Evolutionary conservation across 495 filamentous ascomycete genomes (phyloP).

Genomic region (Cryomyces minteri): DNA sequence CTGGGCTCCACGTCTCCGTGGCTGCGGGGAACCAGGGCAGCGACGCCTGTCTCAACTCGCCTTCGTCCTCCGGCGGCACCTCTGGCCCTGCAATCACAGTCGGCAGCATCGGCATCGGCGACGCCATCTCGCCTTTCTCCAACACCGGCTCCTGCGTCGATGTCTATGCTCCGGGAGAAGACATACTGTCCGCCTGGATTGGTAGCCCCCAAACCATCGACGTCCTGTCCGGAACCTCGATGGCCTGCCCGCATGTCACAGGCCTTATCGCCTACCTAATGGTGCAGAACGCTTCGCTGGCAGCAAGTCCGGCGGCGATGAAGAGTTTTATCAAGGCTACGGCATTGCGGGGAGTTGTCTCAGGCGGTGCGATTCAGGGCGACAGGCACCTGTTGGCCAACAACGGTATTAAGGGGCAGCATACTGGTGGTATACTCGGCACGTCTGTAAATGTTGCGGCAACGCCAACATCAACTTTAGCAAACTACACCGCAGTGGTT

Average conservation of each 20-base stretch:
- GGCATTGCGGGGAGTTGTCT: conserved; percentile 4
- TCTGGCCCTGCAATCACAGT: conserved; percentile 19
- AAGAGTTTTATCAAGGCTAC: conserved; percentile 20
- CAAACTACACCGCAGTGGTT: no score
- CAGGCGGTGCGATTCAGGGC: conserved; percentile 1
- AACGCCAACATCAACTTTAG: no score
- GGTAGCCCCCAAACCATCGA: conserved; percentile 15
- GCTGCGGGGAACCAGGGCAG: conserved; percentile 20
- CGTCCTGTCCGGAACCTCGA: conserved; percentile 20
- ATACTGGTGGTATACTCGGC: background rate
- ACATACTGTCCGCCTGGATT: conserved; percentile 19
- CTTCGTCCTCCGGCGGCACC: conserved; percentile 17
- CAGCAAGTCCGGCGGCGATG: conserved; percentile 19
- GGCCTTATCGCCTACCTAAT: conserved; percentile 32
- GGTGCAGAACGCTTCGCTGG: conserved; percentile 15
- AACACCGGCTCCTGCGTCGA: conserved; percentile 26
- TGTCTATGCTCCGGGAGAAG: conserved; percentile 24
- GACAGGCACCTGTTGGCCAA: conserved; percentile 14
- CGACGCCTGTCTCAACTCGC: conserved; percentile 19
- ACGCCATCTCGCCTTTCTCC: conserved; percentile 17
- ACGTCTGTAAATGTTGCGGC: no score
- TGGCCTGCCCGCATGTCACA: conserved; percentile 29
- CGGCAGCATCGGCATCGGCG: conserved; percentile 18
- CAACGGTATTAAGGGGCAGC: conserved; percentile 10
- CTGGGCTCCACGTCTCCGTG: conserved; percentile 22